A percentile compares a stretch with the other conserved stretches of the same genome.
Conservation (phyloP, 129 eudicot genomes). For the Kitagawia praeruptora region DNA sequence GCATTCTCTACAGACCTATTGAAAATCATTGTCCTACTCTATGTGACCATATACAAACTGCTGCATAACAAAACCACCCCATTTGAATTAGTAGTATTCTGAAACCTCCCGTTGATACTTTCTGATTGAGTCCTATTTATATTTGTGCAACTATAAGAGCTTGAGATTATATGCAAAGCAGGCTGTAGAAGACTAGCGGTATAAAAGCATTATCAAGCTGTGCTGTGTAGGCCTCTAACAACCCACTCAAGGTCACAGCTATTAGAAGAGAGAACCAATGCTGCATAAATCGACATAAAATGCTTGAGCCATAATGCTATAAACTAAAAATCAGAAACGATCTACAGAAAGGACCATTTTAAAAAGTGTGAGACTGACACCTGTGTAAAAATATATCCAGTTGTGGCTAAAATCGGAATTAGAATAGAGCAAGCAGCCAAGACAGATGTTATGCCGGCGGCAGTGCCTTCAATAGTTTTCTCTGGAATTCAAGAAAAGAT, state of each 20-base stretch:
- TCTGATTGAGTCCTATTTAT: background rate
- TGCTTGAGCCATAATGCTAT: background rate
- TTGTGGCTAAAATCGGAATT: constrained; percentile 78
- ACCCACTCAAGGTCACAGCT: constrained; percentile 77
- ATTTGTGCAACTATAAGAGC: background rate
- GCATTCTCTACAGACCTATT: background rate
- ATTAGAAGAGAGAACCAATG: constrained; percentile 78
- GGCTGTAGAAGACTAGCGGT: constrained; percentile 91
- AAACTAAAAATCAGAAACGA: background rate
- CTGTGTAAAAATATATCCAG: constrained; percentile 79
- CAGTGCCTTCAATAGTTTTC: constrained; percentile 97
- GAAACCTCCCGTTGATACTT: background rate
- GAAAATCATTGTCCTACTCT: background rate
- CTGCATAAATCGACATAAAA: constrained; percentile 37
- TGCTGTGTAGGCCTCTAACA: constrained; percentile 95
- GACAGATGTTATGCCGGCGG: constrained; percentile 95
- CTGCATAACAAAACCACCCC: background rate
- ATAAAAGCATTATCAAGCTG: constrained; percentile 97
- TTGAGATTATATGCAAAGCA: constrained; percentile 58
- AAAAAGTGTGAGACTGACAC: constrained; percentile 26
- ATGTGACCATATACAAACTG: background rate
- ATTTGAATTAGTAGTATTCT: background rate
- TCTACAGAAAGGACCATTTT: background rate
- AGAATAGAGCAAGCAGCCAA: constrained; percentile 80
- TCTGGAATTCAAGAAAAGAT: constrained; percentile 26